Evolutionary conservation across 805 yeast genomes (phyloP), one percentile per base, ranked within the genome.

Genomic region (Blastobotrys mokoenaii): DNA sequence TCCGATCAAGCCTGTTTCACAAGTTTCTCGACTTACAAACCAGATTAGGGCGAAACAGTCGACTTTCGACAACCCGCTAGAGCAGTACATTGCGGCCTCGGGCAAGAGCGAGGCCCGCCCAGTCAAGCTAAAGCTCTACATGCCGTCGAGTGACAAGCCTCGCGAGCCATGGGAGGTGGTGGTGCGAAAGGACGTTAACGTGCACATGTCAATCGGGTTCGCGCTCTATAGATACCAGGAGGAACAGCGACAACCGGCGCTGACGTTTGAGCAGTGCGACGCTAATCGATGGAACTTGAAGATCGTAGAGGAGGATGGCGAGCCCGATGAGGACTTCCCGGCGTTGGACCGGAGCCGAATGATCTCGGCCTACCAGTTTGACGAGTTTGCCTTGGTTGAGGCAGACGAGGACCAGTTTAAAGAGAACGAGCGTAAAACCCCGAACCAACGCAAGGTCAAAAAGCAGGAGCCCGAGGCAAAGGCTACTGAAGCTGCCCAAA

Each of bases 271-370:
- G 30, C 47, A 61, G 29, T 55, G 62, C 42, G 76, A 82, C 49
- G 84, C 89, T 0, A 82, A 83, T 55, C 62, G 64, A 48, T 87
- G 95, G 93, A 72, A 81, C 44, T 58, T 90, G 30, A 84, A 84
- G 46, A 70, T 90, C 17, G 88, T 84, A 1, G 98, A 93, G 60
- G 97, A 90, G 42, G 97, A 89, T 59, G 96, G 94, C 42, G 81
- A 84, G 33, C 88, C 86, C 44, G 98, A 94, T 53, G 82, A 76
- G 31, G 85, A 87, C 43, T 89, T 93, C 67, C 97, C 97, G 1
- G 77, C 89, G 1, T 67, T 93, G 45, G 90, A 83, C 38, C 68
- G 97, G 51, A 71, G 76, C 0, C 69, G 89, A 44, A 55, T 68
- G 3, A 68, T 93, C 22, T 68, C 79, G 2, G 77, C 90, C 0